Percentiles rank a stretch among this genome's conserved stretches.
Evolutionary conservation across 139 green algal species (phyloP).

Genomic region (Chlamydomonas eustigma): DNA sequence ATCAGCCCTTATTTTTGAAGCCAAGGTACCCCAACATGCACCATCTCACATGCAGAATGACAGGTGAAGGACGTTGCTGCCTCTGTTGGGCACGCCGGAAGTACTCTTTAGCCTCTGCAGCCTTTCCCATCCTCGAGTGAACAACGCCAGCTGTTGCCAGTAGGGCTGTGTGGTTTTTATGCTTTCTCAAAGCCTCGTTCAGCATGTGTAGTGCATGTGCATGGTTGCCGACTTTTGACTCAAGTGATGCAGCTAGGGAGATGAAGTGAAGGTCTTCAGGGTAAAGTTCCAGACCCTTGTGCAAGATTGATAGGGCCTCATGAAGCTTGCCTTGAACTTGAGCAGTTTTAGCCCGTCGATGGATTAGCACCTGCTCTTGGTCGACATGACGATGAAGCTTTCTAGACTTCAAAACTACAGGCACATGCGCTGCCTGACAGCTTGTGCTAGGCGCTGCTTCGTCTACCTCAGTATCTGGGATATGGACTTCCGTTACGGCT

Average conservation of each 20-base stretch:
- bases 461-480: too few relatives aligned
- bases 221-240: constrained; percentile 17
- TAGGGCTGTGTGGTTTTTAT: constrained; percentile 25
- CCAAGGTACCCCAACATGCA: background rate
- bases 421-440: too few relatives aligned
- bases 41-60: constrained; percentile 27
- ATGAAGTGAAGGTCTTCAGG: constrained; percentile 24
- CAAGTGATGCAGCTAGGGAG: constrained; percentile 28
- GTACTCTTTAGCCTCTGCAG: constrained; percentile 11
- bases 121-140: background rate
- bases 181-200: constrained; percentile 2
- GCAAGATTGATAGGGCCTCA: constrained; percentile 10
- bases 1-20: background rate
- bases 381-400: background rate
- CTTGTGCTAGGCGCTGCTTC: too few relatives aligned
- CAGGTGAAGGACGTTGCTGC: constrained; percentile 16
- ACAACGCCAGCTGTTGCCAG: constrained; percentile 17
- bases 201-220: constrained; percentile 16
- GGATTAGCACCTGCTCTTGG: constrained; percentile 4
- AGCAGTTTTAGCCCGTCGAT: background rate
- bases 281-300: constrained; percentile 21
- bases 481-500: too few relatives aligned
- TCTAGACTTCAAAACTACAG: too few relatives aligned
- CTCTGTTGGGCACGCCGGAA: constrained; percentile 8
- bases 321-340: background rate